These are phyloP conservation scores for Polychytrium aggregatum DNA, from an alignment of 192 early-diverging fungal species.

Conservation along the genomic window DNA sequence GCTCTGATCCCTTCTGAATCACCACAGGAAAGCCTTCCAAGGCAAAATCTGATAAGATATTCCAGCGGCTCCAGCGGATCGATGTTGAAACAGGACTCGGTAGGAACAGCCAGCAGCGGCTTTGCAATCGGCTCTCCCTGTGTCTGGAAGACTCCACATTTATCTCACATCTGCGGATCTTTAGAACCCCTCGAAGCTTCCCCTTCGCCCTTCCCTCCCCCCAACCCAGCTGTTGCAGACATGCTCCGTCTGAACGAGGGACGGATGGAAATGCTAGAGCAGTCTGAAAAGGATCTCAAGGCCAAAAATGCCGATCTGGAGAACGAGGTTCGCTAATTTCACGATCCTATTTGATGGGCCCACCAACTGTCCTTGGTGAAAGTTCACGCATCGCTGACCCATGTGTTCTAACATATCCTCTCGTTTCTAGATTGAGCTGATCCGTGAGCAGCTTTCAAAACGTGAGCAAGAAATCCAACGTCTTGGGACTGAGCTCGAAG, in stretches of 20 bases:
- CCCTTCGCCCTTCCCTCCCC: constrained; percentile 10
- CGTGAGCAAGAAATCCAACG: constrained; percentile 40
- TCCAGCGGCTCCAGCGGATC: constrained; percentile 41
- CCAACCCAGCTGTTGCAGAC: constrained; percentile 29
- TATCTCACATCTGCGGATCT: no score
- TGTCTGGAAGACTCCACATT: no score
- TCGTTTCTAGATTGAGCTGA: constrained; percentile 14
- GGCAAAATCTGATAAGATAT: constrained; percentile 24
- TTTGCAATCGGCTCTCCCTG: no score
- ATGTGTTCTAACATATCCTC: no score
- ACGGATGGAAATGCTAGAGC: constrained; percentile 17
- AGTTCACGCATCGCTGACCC: neutral
- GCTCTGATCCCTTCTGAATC: no score
- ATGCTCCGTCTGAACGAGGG: constrained; percentile 19
- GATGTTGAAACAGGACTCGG: constrained; percentile 42
- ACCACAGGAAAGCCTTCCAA: no score
- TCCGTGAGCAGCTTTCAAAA: constrained; percentile 23
- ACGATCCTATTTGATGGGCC: neutral
- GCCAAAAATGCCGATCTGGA: constrained; percentile 29
- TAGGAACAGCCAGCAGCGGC: constrained; percentile 3
- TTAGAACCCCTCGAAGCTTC: constrained; percentile 22
- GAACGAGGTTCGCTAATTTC: constrained; percentile 15
- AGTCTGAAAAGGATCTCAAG: constrained; percentile 8
- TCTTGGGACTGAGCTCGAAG: constrained; percentile 32
- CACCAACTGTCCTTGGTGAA: neutral